Base-by-base conservation (phyloP, 768 basidiomycete species). In the Leccinum incarnatum region DNA sequence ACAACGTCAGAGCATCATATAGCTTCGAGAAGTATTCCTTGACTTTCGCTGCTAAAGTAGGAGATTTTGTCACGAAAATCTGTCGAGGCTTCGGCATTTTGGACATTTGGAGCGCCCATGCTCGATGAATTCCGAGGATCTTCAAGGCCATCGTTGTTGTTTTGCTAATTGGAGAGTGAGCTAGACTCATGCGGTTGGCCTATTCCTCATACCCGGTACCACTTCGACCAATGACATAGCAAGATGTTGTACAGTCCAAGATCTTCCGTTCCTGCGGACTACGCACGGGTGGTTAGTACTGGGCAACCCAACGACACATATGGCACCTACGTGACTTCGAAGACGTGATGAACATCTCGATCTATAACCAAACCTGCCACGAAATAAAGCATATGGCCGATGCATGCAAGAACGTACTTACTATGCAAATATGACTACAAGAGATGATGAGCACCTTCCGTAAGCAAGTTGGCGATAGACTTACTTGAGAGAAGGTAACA, bases 81-180 rank as follows among this genome's bases (percentile, higher is more conserved):
- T 91, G 89, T 10, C 87, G 78, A 3, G 85, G 84, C 64, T 81
- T 83, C 1, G 72, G 66, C 40, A 76, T 68, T 11, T 68, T 72
- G 5, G 57, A 61, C 1, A 2, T 11, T 27, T 73, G 69, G 29
- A 76, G 59, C 37, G 80, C 70, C 72, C 79, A 85, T 3, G 81
- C 76, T 17, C 80, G 73, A 61, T 90, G 85, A 5, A 88, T 81
- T 4, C 81, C 79, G 1, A 89, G 77, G 80, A 91, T 89, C 69
- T 88, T 89, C 75, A 86, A 87, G 1, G 90, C 73, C 79, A 91
- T 88, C 0, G 87, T 86, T 0, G 89, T 90, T 0, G 88, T 89
- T 78, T 89, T 89, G 1, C 88, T 88, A 47, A 29, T 19, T 5
- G 0, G 7, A 19, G 21, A 11, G 19, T 64, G 45, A 59, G 56